Evolutionary conservation across 2,329 filamentous ascomycete genomes (phyloP).

Genomic region (Colletotrichum viniferum): DNA sequence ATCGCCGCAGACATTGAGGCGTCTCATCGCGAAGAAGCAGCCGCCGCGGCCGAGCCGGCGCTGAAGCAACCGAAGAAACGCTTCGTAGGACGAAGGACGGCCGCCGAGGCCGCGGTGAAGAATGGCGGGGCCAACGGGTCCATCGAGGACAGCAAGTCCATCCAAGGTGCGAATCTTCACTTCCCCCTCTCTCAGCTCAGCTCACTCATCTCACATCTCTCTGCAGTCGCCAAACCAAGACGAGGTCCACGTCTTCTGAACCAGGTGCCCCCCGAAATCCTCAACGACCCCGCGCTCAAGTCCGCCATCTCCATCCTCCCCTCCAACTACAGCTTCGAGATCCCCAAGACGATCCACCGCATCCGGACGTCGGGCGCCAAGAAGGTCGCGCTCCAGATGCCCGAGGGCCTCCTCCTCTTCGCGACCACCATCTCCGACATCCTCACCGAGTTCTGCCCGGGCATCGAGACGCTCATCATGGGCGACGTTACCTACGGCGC

Average conservation of each 20-base stretch:
- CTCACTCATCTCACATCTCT: constrained; percentile 7
- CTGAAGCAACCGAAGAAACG: constrained; percentile 84
- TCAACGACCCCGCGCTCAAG: constrained; percentile 84
- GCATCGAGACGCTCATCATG: constrained; percentile 95
- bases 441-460: constrained; percentile 89
- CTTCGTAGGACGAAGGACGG: constrained; percentile 83
- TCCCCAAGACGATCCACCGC: constrained; percentile 96
- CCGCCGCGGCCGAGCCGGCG: constrained; percentile 35
- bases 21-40: constrained; percentile 38
- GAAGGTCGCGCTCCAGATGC: constrained; percentile 93
- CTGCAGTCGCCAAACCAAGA: constrained; percentile 70
- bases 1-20: constrained; percentile 70
- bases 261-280: constrained; percentile 85
- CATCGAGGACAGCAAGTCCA: constrained; percentile 66
- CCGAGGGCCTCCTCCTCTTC: constrained; percentile 92
- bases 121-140: constrained; percentile 34
- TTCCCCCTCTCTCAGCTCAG: not conserved
- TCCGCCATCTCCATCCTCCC: constrained; percentile 87
- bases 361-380: constrained; percentile 81
- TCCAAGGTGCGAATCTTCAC: constrained; percentile 46
- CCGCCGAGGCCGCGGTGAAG: constrained; percentile 58
- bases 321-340: constrained; percentile 97
- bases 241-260: constrained; percentile 83
- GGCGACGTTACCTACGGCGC: constrained; percentile 98
- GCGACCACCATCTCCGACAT: constrained; percentile 98